Base-by-base conservation (phyloP, 306 rosid species). In the Lathyrus oleraceus region DNA sequence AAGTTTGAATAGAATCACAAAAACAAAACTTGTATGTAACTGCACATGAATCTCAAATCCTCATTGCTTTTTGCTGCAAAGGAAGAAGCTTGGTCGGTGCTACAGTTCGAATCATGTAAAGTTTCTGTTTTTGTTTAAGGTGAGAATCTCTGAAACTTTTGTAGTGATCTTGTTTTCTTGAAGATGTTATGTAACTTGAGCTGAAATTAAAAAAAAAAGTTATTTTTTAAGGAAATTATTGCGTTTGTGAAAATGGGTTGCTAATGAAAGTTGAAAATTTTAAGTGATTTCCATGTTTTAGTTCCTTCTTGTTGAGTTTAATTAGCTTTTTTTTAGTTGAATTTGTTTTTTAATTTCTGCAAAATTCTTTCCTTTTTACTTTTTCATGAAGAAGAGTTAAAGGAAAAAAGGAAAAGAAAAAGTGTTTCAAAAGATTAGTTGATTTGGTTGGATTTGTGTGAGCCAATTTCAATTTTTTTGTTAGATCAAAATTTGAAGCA, bases 211-310 rank as follows among this genome's bases (percentile, higher is more conserved):
- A 70, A 73, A 66, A n/a, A 21, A 13, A 42, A 23, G 2, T 5
- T 20, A 1, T 12, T 49, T 70, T 38, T 74, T 7, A 12, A 61
- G 65, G 21, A 4, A 35, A 44, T 20, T 42, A 21, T 57, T 75
- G 25, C 36, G 38, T 75, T 76, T 56, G 57, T 74, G 63, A 56
- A 43, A 16, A 39, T n/a, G 76, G 59, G 62, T 62, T 51, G 66
- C 36, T 72, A 42, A 61, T 67, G 67, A 35, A 79, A 56, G 54
- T 61, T 61, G 62, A 44, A 79, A 45, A 19, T 62, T 57, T 13
- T 14, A 42, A 15, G 68, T 23, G 48, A 35, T 64, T 64, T 60
- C 11, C 53, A 39, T 20, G 65, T 39, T 73, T 43, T 9, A 15
- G 2, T 15, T 20, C 32, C 38, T 39, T 80, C 60, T 71, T 65